phyloP scores from a whole-genome alignment of 2,329 filamentous ascomycete species.

The Paecilomyces niveus region DNA sequence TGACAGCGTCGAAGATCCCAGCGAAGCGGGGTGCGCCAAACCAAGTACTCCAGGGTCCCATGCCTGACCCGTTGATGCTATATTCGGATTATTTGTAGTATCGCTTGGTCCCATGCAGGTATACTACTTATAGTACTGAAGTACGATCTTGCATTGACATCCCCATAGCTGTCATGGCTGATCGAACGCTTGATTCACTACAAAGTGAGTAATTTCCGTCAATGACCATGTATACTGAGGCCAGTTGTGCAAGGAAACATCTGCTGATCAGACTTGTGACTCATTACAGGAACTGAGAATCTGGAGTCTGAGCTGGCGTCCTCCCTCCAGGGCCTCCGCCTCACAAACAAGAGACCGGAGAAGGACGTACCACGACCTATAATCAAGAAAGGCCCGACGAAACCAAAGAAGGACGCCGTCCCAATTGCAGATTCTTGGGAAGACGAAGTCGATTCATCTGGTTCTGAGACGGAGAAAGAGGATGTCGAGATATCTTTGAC shows the following conservation, averaged over 20 bases:
- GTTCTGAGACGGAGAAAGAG: conserved; percentile 32
- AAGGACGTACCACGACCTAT: conserved; percentile 20
- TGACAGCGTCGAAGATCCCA: neutral
- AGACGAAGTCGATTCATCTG: conserved; percentile 54
- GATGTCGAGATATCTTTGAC: conserved; percentile 7
- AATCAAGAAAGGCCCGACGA: conserved; percentile 11
- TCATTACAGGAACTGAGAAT: conserved; percentile 13
- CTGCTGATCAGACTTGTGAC: neutral
- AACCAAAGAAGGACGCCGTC: conserved; percentile 33
- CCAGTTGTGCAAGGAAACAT: neutral
- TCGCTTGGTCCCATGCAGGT: neutral
- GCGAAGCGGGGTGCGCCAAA: neutral
- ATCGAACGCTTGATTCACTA: neutral
- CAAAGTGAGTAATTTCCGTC: neutral
- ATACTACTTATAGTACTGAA: neutral
- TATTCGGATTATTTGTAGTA: neutral
- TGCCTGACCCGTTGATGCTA: conserved; percentile 4
- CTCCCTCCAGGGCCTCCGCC: conserved; percentile 11
- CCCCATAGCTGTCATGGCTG: neutral
- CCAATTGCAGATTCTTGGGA: conserved; percentile 63
- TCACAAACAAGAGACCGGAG: conserved; percentile 21
- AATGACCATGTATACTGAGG: neutral
- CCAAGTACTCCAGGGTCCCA: neutral
- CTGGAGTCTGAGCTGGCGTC: conserved; percentile 12
- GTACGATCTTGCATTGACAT: neutral